Evolutionary conservation across 1,284 basidiomycete species (phyloP).

Genomic region (Ustilago xerochloae): DNA sequence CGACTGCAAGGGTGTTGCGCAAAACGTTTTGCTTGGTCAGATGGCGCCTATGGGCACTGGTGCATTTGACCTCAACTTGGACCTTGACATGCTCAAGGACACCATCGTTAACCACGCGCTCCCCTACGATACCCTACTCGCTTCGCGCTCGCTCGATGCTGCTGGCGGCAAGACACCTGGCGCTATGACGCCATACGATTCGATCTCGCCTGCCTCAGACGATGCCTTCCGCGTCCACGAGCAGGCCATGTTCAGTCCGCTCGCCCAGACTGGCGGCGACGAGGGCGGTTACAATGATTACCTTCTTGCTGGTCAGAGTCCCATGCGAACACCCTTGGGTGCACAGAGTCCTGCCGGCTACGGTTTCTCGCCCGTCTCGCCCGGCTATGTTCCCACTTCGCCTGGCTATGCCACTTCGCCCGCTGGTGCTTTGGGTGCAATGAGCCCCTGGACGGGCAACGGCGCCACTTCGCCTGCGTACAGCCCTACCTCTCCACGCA

Average conservation of each 20-base stretch:
- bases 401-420: conserved; percentile 65
- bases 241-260: conserved; percentile 91
- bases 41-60: conserved; percentile 81
- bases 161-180: conserved; percentile 64
- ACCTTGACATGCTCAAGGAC: conserved; percentile 98
- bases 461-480: conserved; percentile 71
- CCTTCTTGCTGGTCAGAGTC: conserved; percentile 83
- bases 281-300: conserved; percentile 76
- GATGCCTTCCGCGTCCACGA: conserved; percentile 76
- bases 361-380: conserved; percentile 64
- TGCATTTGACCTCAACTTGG: conserved; percentile 92
- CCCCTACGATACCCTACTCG: conserved; percentile 74
- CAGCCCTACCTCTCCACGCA: conserved; percentile 73
- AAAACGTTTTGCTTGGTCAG: conserved; percentile 98
- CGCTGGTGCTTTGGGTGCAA: conserved; percentile 76
- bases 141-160: conserved; percentile 51
- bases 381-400: conserved; percentile 61
- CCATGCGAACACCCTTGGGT: conserved; percentile 70
- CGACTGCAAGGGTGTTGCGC: conserved; percentile 96
- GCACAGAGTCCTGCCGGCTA: conserved; percentile 64
- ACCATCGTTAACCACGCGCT: conserved; percentile 96
- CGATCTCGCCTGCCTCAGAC: conserved; percentile 78
- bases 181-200: conserved; percentile 71
- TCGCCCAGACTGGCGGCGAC: conserved; percentile 87
- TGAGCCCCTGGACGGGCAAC: conserved; percentile 60